phyloP scores from a whole-genome alignment of 495 filamentous ascomycete genomes.

The Parachaetomium inaequale region DNA sequence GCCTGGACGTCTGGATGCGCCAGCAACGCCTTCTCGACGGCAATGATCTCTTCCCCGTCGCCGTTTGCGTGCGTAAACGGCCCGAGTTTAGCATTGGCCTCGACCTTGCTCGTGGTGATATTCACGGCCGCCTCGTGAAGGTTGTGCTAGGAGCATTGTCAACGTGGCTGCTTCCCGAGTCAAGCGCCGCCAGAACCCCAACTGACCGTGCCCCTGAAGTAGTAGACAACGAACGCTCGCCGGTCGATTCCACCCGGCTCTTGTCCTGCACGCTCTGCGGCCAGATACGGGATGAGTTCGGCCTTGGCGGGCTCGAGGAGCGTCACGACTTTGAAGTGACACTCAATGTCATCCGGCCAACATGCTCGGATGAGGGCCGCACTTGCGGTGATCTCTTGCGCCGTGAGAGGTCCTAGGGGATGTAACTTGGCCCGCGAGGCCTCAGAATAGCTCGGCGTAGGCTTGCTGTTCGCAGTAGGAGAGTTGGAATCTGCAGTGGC shows the following conservation, averaged over 20 bases:
- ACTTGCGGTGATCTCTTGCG: constrained; percentile 52
- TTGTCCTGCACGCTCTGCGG: constrained; percentile 27
- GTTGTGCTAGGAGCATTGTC: constrained; percentile 47
- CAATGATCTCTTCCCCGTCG: constrained; percentile 59
- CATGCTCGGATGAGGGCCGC: constrained; percentile 41
- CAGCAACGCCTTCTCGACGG: constrained; percentile 54
- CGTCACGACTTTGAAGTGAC: constrained; percentile 63
- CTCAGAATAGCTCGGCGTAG: not conserved
- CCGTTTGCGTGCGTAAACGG: constrained; percentile 53
- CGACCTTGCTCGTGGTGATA: constrained; percentile 49
- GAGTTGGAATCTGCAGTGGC: not conserved
- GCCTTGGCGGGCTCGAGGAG: constrained; percentile 63
- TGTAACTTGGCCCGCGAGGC: constrained; percentile 33
- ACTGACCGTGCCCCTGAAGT: constrained; percentile 59
- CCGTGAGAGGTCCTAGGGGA: constrained; percentile 57
- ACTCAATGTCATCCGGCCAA: constrained; percentile 50
- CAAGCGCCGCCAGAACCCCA: not conserved
- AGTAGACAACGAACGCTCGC: constrained; percentile 58
- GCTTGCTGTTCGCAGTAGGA: not conserved
- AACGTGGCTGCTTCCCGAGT: not conserved
- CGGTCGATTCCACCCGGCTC: constrained; percentile 42
- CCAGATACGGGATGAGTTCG: constrained; percentile 49
- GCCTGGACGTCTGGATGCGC: constrained; percentile 56
- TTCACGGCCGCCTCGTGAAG: constrained; percentile 65
- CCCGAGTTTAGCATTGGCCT: constrained; percentile 57